These are phyloP conservation scores for Farysia itapuensis DNA, from an alignment of 1,284 basidiomycete species.

Conservation along the genomic window DNA sequence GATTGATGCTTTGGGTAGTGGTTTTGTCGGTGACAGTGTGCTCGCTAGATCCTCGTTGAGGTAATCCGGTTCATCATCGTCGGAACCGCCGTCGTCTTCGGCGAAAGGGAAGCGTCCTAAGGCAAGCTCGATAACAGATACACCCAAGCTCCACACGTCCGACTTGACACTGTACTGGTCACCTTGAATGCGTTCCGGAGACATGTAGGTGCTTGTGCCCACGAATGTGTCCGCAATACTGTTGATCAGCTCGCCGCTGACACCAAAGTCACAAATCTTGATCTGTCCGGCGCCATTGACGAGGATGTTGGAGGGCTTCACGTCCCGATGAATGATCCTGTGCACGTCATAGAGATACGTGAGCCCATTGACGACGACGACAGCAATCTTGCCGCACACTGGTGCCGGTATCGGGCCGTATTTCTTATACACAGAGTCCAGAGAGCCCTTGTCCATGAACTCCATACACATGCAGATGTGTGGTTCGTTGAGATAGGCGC, in stretches of 20 bases:
- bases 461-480: conserved; percentile 99
- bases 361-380: conserved; percentile 88
- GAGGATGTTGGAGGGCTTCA: conserved; percentile 97
- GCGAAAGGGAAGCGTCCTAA: conserved; percentile 87
- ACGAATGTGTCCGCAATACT: conserved; percentile 98
- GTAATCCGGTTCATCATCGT: conserved; percentile 23
- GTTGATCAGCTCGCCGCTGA: conserved; percentile 97
- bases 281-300: conserved; percentile 90
- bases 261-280: conserved; percentile 98
- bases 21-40: conserved; percentile 47
- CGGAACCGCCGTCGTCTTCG: conserved; percentile 18
- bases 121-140: conserved; percentile 90
- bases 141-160: conserved; percentile 94
- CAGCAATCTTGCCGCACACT: conserved; percentile 84
- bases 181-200: conserved; percentile 98
- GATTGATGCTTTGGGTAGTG: conserved; percentile 8
- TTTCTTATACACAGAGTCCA: conserved; percentile 90
- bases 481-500: conserved; percentile 91
- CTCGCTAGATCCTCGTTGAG: conserved; percentile 38
- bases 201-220: conserved; percentile 97
- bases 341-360: conserved; percentile 98
- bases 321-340: conserved; percentile 98
- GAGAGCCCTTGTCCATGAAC: conserved; percentile 76
- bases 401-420: conserved; percentile 86
- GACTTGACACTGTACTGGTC: conserved; percentile 96